Base-by-base conservation (phyloP, 495 filamentous ascomycete genomes). In the Hyaloscypha bicolor region DNA sequence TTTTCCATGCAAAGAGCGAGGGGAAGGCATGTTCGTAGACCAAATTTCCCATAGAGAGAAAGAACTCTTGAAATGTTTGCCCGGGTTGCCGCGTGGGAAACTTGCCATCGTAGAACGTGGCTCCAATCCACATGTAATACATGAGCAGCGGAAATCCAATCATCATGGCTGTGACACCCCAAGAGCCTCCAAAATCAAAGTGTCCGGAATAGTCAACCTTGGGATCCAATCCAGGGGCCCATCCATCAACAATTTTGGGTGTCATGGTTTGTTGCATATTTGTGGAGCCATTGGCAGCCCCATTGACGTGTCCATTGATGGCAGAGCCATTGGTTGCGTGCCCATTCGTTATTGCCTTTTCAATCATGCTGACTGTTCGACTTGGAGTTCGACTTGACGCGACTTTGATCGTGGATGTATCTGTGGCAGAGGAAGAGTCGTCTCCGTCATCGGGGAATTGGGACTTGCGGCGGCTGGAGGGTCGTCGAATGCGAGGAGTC, bases 81-180 rank as follows among this genome's bases (percentile, higher is more conserved):
- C 83, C 90, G 60, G 82, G 74, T n/a, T 79, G 78, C 32, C 86
- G 91, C 61, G 78, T 77, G 25, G 94, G 94, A 65, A 96, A 82
- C 68, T 91, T 87, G 67, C 93, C 93, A 78, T 92, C 81, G 76
- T 97, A 99, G 78, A 93, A 94, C 55, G 88, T 92, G 48, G 94
- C 91, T 33, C 95, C 95, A 75, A 96, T 89, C 94, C 94, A 99
- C 92, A 99, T 94, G 81, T 97, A 97, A 82, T 90, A 97, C 95
- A 99, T 99, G 68, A 99, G 82, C 53, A 90, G 42, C 14, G 95
- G 95, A 78, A 97, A 99, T 56, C 88, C 89, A 66, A 95, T 82
- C 93, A 99, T 99, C 87, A 96, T 92, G 62, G 87, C 81, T 25
- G 80, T 76, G 30, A 93, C 88, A 63, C 94, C 94, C 58, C 79